A percentile compares a stretch with the other conserved stretches of the same genome.
Conservation (phyloP, 768 basidiomycete species). For the Phaffia tasmanica region DNA sequence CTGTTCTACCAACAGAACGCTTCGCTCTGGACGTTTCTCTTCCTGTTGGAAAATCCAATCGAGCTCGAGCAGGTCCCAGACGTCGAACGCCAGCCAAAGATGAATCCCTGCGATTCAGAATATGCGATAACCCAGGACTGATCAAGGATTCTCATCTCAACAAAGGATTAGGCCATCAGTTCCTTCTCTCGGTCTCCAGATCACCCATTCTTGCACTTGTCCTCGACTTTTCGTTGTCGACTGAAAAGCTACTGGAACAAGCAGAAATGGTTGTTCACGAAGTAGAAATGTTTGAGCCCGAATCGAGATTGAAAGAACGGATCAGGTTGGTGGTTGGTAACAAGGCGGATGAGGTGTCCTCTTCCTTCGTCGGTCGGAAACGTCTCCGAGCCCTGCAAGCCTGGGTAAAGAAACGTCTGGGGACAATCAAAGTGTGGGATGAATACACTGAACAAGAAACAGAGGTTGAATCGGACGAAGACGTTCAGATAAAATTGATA, state of each 20-base stretch:
- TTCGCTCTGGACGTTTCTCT: conserved; percentile 44
- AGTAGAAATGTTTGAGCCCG: conserved; percentile 60
- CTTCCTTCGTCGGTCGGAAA: not conserved
- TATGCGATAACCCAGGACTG: conserved; percentile 94
- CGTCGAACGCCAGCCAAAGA: not conserved
- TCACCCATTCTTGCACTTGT: conserved; percentile 83
- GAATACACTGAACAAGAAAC: not conserved
- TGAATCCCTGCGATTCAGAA: conserved; percentile 74
- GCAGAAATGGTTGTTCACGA: conserved; percentile 63
- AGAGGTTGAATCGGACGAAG: too few relatives aligned
- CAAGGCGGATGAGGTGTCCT: conserved; percentile 78
- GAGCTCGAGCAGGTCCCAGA: not conserved
- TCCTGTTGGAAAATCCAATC: conserved; percentile 83
- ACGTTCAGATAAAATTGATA: conserved; percentile 20
- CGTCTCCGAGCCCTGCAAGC: not conserved
- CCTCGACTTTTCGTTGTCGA: conserved; percentile 57
- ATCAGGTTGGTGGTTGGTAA: conserved; percentile 79
- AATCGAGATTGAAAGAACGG: conserved; percentile 52
- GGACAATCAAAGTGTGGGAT: not conserved
- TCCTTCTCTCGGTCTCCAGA: conserved; percentile 84
- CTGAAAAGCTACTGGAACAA: conserved; percentile 37
- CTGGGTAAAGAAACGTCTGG: conserved; percentile 12
- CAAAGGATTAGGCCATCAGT: conserved; percentile 85
- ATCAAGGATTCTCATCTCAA: conserved; percentile 74
- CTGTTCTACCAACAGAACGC: conserved; percentile 2